Evolutionary conservation across 176 grass and related monocot species (phyloP).

Genomic region (Zizania latifolia): DNA sequence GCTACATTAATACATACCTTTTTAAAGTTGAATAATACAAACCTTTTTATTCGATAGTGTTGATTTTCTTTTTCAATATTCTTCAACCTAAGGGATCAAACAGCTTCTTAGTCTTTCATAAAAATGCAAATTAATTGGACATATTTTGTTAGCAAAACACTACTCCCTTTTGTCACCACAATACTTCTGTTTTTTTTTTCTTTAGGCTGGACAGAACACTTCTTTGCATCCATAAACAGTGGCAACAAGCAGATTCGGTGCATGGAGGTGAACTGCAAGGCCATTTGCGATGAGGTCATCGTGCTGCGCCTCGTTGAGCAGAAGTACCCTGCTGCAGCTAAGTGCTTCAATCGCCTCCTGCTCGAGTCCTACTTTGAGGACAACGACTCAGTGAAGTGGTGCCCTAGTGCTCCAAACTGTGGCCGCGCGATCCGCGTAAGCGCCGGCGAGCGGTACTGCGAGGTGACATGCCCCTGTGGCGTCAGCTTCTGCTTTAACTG

Average conservation of each 20-base stretch:
- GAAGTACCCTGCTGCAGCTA: conserved; percentile 39
- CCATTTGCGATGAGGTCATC: conserved; percentile 41
- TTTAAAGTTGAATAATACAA: neutral
- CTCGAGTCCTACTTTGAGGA: conserved; percentile 54
- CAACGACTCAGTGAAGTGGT: conserved; percentile 52
- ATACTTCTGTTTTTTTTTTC: neutral
- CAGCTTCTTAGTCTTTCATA: conserved; percentile 1
- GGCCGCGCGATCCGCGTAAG: conserved; percentile 38
- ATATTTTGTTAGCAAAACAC: neutral
- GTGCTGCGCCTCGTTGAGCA: conserved; percentile 20
- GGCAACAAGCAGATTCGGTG: conserved; percentile 49
- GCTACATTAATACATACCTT: neutral
- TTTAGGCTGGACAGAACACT: conserved; percentile 56
- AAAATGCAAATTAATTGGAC: neutral
- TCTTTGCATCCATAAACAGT: conserved; percentile 13
- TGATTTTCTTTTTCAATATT: neutral
- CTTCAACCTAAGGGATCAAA: neutral
- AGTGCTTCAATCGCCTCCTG: conserved; percentile 40
- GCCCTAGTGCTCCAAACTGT: conserved; percentile 52
- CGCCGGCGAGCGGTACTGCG: conserved; percentile 13
- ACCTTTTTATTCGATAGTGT: neutral
- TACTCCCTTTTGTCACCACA: neutral
- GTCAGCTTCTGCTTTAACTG: conserved; percentile 58
- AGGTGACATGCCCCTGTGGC: conserved; percentile 50
- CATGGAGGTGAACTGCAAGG: conserved; percentile 43